phyloP scores from a whole-genome alignment of 768 basidiomycete genomes.

The Gloeostereum incarnatum region DNA sequence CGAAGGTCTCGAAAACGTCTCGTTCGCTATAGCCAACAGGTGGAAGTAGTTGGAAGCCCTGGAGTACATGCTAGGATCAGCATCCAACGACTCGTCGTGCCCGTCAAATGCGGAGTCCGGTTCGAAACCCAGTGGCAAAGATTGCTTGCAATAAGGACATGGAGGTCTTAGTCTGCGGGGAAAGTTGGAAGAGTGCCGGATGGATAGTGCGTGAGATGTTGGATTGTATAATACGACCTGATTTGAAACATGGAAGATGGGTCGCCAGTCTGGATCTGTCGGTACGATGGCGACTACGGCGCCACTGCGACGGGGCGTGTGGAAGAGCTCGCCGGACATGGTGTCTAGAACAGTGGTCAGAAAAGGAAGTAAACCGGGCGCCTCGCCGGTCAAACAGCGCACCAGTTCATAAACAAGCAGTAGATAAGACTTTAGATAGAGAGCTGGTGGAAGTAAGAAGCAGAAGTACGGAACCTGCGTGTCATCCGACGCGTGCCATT shows the following conservation, averaged over 20 bases:
- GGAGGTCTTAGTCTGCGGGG: conserved; percentile 16
- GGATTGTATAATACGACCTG: conserved; percentile 87
- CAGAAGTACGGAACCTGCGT: too few relatives aligned
- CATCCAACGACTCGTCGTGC: conserved; percentile 8
- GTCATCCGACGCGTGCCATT: too few relatives aligned
- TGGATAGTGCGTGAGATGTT: conserved; percentile 72
- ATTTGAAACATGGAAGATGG: conserved; percentile 75
- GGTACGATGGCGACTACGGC: conserved; percentile 11
- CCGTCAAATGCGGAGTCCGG: conserved; percentile 8
- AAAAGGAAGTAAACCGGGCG: too few relatives aligned
- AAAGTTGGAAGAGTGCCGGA: conserved; percentile 28
- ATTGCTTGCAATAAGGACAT: conserved; percentile 73
- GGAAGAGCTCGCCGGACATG: too few relatives aligned
- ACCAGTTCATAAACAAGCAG: too few relatives aligned
- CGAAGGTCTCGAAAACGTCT: conserved; percentile 43
- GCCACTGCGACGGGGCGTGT: too few relatives aligned
- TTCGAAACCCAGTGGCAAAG: conserved; percentile 37
- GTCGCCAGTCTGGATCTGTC: conserved; percentile 49
- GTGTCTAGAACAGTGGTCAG: too few relatives aligned
- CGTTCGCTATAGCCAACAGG: conserved; percentile 63
- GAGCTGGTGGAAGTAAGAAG: too few relatives aligned
- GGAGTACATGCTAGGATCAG: conserved; percentile 10
- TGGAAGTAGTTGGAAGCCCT: conserved; percentile 62
- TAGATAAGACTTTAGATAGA: too few relatives aligned
- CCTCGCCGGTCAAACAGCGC: too few relatives aligned